A percentile compares a stretch with the other conserved stretches of the same genome.
Conservation (phyloP, 2,329 filamentous ascomycete species). For the Fusarium torulosum region DNA sequence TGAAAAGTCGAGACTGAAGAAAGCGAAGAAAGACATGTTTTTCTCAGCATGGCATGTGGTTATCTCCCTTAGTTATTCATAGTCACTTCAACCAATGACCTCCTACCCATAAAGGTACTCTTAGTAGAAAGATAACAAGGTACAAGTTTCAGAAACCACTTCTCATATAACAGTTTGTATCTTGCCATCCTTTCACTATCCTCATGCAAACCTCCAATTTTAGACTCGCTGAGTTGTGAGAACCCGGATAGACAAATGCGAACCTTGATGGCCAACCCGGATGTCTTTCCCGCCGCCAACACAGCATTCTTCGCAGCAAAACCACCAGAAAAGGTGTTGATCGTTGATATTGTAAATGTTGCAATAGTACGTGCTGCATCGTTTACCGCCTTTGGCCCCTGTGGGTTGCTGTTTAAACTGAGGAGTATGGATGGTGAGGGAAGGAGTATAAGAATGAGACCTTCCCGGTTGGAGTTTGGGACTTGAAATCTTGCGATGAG, state of each 20-base stretch:
- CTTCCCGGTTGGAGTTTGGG: constrained; percentile 5
- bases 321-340: constrained; percentile 9
- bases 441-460: constrained; percentile 38
- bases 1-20: background rate
- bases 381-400: constrained; percentile 19
- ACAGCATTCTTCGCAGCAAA: constrained; percentile 22
- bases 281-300: constrained; percentile 37
- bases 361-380: constrained; percentile 26
- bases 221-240: constrained; percentile 30
- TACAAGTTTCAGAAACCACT: background rate
- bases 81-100: background rate
- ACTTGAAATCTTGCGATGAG: background rate
- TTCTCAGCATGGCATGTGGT: background rate
- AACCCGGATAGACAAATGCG: constrained; percentile 46
- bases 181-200: constrained; percentile 14
- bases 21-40: background rate
- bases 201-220: constrained; percentile 2
- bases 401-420: constrained; percentile 13
- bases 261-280: constrained; percentile 49
- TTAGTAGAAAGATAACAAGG: background rate
- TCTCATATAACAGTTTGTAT: background rate
- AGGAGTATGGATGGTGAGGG: constrained; percentile 20
- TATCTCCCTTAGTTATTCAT: background rate
- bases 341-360: constrained; percentile 13
- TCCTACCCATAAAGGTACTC: constrained; percentile 18